phyloP scores from a whole-genome alignment of 2,329 filamentous ascomycete species.

The Thelonectria rubi region DNA sequence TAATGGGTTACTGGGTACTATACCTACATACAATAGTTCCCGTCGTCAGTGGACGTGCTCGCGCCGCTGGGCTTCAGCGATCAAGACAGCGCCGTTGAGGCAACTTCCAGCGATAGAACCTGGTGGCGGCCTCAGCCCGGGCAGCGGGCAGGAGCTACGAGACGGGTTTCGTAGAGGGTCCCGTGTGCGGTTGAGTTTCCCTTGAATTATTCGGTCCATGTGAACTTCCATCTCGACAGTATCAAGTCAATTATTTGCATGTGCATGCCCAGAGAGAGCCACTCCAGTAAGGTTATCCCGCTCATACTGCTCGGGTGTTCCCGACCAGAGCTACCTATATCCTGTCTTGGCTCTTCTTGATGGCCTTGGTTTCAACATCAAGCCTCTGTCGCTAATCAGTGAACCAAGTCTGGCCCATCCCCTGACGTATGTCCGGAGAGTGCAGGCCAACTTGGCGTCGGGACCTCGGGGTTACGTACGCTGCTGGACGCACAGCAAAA shows the following conservation, averaged over 20 bases:
- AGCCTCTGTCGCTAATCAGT: neutral
- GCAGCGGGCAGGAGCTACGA: no score
- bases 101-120: neutral
- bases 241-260: no score
- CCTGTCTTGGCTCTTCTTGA: neutral
- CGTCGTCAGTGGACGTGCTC: no score
- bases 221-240: neutral
- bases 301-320: neutral
- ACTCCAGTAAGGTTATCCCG: neutral
- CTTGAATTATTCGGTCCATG: no score
- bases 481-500: neutral
- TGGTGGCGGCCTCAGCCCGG: no score
- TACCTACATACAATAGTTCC: no score
- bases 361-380: neutral
- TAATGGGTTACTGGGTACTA: no score
- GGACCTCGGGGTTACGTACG: slow-evolving; percentile 14
- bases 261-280: no score
- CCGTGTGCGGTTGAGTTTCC: no score
- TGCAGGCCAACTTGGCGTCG: neutral
- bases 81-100: neutral
- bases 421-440: neutral
- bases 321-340: neutral
- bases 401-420: no score
- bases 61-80: no score
- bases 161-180: no score